Conservation (phyloP, 345 rosid species). For the Carallia pectinifolia region DNA sequence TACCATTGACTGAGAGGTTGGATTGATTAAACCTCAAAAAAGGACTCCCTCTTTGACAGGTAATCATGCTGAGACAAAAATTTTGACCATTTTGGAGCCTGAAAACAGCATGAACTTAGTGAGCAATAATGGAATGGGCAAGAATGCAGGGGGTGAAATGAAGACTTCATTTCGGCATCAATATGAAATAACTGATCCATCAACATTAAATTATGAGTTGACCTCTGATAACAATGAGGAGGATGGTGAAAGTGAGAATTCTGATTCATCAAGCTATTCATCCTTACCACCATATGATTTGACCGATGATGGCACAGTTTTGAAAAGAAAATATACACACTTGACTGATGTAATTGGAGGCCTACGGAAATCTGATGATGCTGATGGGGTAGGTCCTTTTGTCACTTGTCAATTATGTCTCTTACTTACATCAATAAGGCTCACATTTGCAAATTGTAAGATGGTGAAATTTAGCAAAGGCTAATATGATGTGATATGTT, state of each 20-base stretch:
- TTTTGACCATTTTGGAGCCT: constrained; percentile 27
- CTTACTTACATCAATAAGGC: constrained; percentile 3
- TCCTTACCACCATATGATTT: constrained; percentile 91
- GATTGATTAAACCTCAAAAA: constrained; percentile 40
- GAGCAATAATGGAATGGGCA: constrained; percentile 21
- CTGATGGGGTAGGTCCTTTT: constrained; percentile 72
- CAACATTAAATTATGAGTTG: constrained; percentile 52
- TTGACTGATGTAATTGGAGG: constrained; percentile 92
- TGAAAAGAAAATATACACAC: constrained; percentile 63
- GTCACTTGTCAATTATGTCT: constrained; percentile 16
- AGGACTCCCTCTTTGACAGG: constrained; percentile 28
- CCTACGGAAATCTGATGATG: constrained; percentile 83
- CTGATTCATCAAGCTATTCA: constrained; percentile 70
- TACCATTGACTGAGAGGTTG: constrained; percentile 84
- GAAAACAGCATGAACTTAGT: constrained; percentile 26
- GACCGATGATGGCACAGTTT: constrained; percentile 75
- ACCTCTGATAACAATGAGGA: constrained; percentile 55
- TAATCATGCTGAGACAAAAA: constrained; percentile 34
- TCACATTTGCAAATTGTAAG: constrained; percentile 8
- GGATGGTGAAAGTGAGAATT: constrained; percentile 56
- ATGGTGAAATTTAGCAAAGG: constrained; percentile 4
- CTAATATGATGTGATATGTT: background rate
- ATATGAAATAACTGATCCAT: constrained; percentile 87
- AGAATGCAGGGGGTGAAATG: constrained; percentile 35
- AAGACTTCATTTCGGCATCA: constrained; percentile 55